Base-by-base conservation (phyloP, 2,329 filamentous ascomycete species). In the Stagonosporopsis chrysanthemi region DNA sequence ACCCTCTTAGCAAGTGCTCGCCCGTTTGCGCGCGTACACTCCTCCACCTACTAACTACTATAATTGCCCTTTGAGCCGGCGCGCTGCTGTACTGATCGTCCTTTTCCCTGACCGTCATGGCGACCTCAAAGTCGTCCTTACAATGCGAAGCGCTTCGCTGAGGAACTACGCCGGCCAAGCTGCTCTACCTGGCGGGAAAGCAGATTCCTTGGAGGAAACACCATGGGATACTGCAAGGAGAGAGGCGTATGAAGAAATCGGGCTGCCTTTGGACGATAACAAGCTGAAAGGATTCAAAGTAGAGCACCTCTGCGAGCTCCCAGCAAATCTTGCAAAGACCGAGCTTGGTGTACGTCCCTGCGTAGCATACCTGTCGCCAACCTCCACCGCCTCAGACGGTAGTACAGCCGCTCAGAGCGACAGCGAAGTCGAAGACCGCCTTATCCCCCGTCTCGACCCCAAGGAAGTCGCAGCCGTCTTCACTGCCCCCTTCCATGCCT, bases 401-500 rank as follows among this genome's bases (percentile, higher is more conserved):
- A 26, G 12, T 2, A 7, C 44, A 14, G 15, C 31, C 6, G 24
- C 43, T 11, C 26, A 26, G 5, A 33, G 23, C 15, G 35, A 62
- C 24, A 41, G 48, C 22, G 58, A 60, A 9, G 65, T 74, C 14
- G 90, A 90, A 70, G 87, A 89, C 65, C 85, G 82, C 59, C 84
- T 93, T 77, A 91, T 91, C 58, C 93, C 94, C 0, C 84, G 87
- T 36, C 83, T 97, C 11, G 91, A 97, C 77, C 90, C 92, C 1
- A 89, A 90, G 64, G 94, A 98, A 77, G 94, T 98, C 2, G 93
- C 92, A 2, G 93, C 92, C 41, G 92, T 98, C 31, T 98, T 98
- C 78, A 94, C 91, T 5, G 93, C 90, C 5, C 90, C 91, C 0
- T 92, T 98, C 67, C 86, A 89, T 74, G 90, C 92, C 73, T 97